A percentile compares a stretch with the other conserved stretches of the same genome.
These are phyloP conservation scores for Sphagnurus paluster DNA, from an alignment of 1,284 basidiomycete species.

Conservation along the genomic window DNA sequence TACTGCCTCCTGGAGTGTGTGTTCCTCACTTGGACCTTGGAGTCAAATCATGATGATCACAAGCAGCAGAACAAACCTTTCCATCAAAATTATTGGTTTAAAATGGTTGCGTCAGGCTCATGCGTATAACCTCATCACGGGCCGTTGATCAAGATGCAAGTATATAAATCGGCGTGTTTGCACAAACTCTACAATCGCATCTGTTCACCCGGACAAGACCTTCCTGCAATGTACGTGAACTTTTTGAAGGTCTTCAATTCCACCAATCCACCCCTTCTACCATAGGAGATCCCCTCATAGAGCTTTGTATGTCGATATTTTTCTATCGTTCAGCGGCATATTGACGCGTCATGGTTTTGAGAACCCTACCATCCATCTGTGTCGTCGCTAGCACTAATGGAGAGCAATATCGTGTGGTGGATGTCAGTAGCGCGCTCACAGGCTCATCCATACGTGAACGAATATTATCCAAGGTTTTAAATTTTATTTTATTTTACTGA, in stretches of 20 bases:
- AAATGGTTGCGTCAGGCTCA: conserved; percentile 12
- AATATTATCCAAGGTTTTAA: conserved; percentile 40
- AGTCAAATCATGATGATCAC: conserved; percentile 21
- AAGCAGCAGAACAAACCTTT: conserved; percentile 16
- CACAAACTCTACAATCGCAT: conserved; percentile 10
- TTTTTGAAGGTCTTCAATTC: not conserved
- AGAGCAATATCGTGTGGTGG: conserved; percentile 46
- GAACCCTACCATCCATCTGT: conserved; percentile 32
- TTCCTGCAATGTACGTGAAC: conserved; percentile 17
- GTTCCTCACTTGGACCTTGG: conserved; percentile 14
- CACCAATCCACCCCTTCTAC: not conserved
- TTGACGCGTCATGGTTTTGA: conserved; percentile 8
- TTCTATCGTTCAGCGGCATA: not conserved
- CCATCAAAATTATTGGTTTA: conserved; percentile 24
- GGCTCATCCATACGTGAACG: conserved; percentile 44
- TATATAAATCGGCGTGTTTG: conserved; percentile 16
- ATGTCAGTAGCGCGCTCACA: conserved; percentile 42
- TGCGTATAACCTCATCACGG: conserved; percentile 19
- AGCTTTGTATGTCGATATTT: conserved; percentile 10
- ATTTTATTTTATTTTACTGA: not conserved
- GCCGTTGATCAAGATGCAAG: conserved; percentile 17
- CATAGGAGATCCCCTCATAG: conserved; percentile 13
- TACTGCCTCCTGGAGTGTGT: conserved; percentile 15
- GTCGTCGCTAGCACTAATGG: conserved; percentile 45
- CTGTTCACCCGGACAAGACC: conserved; percentile 13